These are phyloP conservation scores for Lachancea lanzarotensis DNA, from an alignment of 805 yeast genomes.

Conservation along the genomic window DNA sequence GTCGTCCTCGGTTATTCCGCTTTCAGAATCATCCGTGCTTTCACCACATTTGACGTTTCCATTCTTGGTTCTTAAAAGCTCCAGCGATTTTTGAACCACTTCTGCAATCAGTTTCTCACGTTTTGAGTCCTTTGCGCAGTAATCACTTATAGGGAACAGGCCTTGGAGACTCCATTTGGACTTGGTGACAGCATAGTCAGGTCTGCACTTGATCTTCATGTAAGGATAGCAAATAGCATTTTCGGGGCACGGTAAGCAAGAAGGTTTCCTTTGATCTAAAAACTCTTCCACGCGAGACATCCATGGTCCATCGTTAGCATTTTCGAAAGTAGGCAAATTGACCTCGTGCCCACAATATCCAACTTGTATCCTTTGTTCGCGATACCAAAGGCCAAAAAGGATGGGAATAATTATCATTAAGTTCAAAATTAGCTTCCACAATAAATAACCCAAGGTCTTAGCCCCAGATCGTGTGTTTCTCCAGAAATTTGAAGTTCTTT, in stretches of 20 bases:
- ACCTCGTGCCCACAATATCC: conserved; percentile 75
- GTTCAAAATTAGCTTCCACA: conserved; percentile 22
- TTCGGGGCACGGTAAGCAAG: conserved; percentile 72
- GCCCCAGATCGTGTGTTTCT: neutral
- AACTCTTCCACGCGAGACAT: conserved; percentile 38
- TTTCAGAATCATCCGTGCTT: conserved; percentile 38
- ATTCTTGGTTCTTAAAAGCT: conserved; percentile 57
- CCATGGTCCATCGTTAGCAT: conserved; percentile 25
- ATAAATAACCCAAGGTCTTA: neutral
- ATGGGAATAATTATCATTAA: conserved; percentile 37
- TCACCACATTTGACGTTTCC: conserved; percentile 60
- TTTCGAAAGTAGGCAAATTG: conserved; percentile 36
- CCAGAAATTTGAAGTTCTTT: neutral
- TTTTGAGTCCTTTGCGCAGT: conserved; percentile 68
- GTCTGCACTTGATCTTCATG: conserved; percentile 60
- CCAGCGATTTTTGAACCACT: conserved; percentile 60
- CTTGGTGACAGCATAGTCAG: conserved; percentile 49
- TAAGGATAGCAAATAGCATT: conserved; percentile 68
- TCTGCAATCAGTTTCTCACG: conserved; percentile 61
- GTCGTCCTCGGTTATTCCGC: conserved; percentile 46
- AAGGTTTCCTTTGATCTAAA: conserved; percentile 47
- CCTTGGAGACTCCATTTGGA: conserved; percentile 37
- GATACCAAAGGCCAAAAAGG: conserved; percentile 50
- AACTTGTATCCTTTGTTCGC: conserved; percentile 51
- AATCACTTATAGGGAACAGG: conserved; percentile 52